Evolutionary conservation across 371 early-diverging fungal species (phyloP), one percentile per base, ranked within the genome.

Genomic region (Mucor circinelloides): DNA sequence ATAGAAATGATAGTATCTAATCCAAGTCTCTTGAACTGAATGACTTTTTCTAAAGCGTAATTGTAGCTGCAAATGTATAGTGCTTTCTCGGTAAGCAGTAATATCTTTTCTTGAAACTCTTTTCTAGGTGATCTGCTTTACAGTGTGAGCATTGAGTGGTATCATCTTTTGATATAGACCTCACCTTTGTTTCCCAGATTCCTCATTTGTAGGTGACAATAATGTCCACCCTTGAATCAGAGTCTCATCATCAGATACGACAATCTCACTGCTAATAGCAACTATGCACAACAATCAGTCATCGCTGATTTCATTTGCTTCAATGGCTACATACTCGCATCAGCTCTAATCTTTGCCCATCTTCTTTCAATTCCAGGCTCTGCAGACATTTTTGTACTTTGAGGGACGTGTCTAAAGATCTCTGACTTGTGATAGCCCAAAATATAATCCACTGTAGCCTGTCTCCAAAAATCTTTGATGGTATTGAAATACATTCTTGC

Each of bases 41-140:
- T 75, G 1, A 91, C 90, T 68, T 91, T 91, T 66, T 90, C 91
- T 62, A 89, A 72, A 52, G 82, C 83, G 63, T 90, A 90, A 71
- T 91, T 87, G 64, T 89, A 91, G 28, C 88, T 85, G 72, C 93
- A 93, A 28, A 93, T 74, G 68, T 91, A 91, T 0, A 93, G 64
- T 0, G 93, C 91, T 21, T 82, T 79, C 27, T 85, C 80, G 0
- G 93, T 91, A 52, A 93, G 67, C 0, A 91, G 68, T 0, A 93
- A 78, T 3, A 93, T 87, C 73, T 91, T 89, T 71, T 93, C 92
- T 64, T 90, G 89, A 62, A 88, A 88, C 13, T 71, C 70, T 31
- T 77, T 81, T 8, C 46, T 6, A 19, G 64, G 56, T 32, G 56
- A 28, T 56, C 15, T 56, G 19, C 2, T 32, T 2, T 31, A 55